These are phyloP conservation scores for Aegle marmelos DNA, from an alignment of 345 rosid genomes.

Conservation along the genomic window DNA sequence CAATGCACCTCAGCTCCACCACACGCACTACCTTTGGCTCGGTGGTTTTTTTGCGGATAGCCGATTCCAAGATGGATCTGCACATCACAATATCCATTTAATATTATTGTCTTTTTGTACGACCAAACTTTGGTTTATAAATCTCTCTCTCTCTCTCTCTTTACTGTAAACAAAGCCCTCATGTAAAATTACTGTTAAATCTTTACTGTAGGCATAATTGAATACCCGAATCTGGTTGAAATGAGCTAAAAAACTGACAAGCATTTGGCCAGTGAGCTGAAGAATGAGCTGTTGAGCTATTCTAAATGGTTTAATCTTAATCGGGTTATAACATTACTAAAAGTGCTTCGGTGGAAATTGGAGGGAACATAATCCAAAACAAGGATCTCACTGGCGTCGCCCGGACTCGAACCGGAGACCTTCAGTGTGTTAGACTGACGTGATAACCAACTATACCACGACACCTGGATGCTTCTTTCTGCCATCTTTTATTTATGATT, in stretches of 20 bases:
- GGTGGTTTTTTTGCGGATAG: conserved; percentile 6
- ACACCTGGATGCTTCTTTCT: conserved; percentile 24
- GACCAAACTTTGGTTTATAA: conserved; percentile 24
- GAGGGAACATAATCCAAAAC: no score
- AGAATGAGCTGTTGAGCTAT: not conserved
- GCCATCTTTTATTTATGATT: accelerated
- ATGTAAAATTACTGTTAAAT: conserved; percentile 13
- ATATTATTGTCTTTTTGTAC: conserved; percentile 19
- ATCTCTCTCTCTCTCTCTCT: not conserved
- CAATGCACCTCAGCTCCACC: conserved; percentile 21
- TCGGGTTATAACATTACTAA: not conserved
- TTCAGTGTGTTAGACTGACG: conserved; percentile 97
- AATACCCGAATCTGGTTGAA: not conserved
- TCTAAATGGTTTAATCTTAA: not conserved
- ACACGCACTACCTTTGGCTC: conserved; percentile 5
- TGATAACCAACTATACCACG: conserved; percentile 99
- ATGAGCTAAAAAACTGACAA: not conserved
- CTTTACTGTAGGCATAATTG: conserved; percentile 22
- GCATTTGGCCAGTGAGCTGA: not conserved
- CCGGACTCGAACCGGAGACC: conserved; percentile 92
- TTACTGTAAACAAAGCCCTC: conserved; percentile 9
- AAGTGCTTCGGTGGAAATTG: no score
- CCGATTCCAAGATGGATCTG: conserved; percentile 21
- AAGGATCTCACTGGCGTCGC: conserved; percentile 47
- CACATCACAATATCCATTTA: conserved; percentile 21